Percentiles rank a stretch among this genome's conserved stretches.
Evolutionary conservation across 306 rosid genomes (phyloP).

Genomic region (Cicer bijugum): DNA sequence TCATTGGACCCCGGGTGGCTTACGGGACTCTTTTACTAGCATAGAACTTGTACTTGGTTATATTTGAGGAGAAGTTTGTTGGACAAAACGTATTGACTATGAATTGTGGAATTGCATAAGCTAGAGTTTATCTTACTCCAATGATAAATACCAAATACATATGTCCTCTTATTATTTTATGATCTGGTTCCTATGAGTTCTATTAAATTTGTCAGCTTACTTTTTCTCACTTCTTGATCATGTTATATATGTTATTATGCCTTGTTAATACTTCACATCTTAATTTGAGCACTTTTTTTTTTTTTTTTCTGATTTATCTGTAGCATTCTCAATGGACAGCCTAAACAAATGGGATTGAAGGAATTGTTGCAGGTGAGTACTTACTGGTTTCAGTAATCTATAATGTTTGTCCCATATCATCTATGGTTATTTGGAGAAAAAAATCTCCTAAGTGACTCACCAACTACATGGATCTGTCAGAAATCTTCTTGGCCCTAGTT

Average conservation of each 20-base stretch:
- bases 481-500: background rate
- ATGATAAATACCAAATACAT: background rate
- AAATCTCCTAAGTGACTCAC: background rate
- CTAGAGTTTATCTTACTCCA: background rate
- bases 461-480: background rate
- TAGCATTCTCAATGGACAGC: slow-evolving; percentile 87
- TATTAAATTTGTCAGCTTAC: background rate
- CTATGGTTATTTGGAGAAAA: slow-evolving; percentile 4
- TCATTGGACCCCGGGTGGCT: background rate
- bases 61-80: background rate
- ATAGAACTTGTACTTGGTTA: slow-evolving; percentile 21
- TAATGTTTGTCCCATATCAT: slow-evolving; percentile 13
- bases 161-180: slow-evolving; percentile 2
- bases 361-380: slow-evolving; percentile 75
- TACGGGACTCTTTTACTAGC: background rate
- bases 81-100: slow-evolving; percentile 5
- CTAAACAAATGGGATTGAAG: slow-evolving; percentile 90
- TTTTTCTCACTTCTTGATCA: too few relatives aligned
- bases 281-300: slow-evolving; percentile 24
- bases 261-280: background rate
- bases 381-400: slow-evolving; percentile 9
- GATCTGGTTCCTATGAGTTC: background rate
- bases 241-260: slow-evolving; percentile 7
- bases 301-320: slow-evolving; percentile 36
- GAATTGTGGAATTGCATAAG: background rate